phyloP scores from a whole-genome alignment of 768 basidiomycete genomes.

The Calocybe gangraenosa region DNA sequence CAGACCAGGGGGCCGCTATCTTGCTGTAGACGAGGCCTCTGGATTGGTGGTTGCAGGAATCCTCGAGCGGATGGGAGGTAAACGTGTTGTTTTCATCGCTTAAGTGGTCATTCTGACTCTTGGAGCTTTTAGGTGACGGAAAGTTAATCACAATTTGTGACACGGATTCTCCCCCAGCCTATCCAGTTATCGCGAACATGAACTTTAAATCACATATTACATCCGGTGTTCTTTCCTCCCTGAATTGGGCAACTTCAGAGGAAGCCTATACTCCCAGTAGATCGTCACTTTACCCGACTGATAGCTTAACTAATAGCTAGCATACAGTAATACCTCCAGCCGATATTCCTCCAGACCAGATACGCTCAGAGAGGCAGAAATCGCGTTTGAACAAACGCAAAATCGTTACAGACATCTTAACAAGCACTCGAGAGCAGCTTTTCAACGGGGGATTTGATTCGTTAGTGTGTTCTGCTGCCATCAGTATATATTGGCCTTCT shows the following conservation, averaged over 20 bases:
- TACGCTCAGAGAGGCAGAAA: slow-evolving; percentile 71
- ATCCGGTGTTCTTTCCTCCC: slow-evolving; percentile 52
- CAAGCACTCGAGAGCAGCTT: slow-evolving; percentile 68
- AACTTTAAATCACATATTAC: slow-evolving; percentile 65
- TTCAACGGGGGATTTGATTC: slow-evolving; percentile 88
- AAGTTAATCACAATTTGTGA: slow-evolving; percentile 82
- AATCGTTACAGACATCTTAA: slow-evolving; percentile 56
- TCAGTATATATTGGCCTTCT: not conserved
- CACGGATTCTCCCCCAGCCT: slow-evolving; percentile 89
- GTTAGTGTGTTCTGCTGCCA: slow-evolving; percentile 33
- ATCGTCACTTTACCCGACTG: slow-evolving; percentile 13
- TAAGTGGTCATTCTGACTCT: not conserved
- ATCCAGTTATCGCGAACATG: slow-evolving; percentile 79
- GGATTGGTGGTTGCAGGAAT: slow-evolving; percentile 84
- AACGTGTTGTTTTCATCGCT: slow-evolving; percentile 7
- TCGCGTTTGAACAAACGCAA: slow-evolving; percentile 74
- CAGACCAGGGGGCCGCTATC: slow-evolving; percentile 79
- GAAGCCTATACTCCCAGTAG: slow-evolving; percentile 68
- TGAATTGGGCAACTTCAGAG: slow-evolving; percentile 92
- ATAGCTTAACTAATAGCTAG: slow-evolving; percentile 6
- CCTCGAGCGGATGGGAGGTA: slow-evolving; percentile 84
- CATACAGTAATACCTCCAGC: slow-evolving; percentile 52
- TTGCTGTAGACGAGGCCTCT: slow-evolving; percentile 90
- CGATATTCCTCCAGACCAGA: slow-evolving; percentile 52
- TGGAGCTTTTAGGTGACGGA: slow-evolving; percentile 56